Percentiles rank a stretch among this genome's conserved stretches.
These are phyloP conservation scores for Globisporangium splendens DNA, from an alignment of 352 stramenopile genomes.

Conservation along the genomic window DNA sequence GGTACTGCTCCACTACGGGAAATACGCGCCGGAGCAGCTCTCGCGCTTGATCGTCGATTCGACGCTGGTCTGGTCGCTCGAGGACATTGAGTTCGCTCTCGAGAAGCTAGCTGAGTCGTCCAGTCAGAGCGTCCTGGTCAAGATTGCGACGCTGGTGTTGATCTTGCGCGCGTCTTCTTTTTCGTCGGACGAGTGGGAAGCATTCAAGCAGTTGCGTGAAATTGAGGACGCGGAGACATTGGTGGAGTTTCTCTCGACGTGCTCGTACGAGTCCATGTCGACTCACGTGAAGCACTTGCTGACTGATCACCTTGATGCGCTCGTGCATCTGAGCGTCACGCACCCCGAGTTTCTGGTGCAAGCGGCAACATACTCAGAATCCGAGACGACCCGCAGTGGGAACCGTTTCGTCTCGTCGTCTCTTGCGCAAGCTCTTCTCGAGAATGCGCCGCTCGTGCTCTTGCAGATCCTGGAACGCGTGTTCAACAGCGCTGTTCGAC, in stretches of 20 bases:
- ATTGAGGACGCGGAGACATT: not conserved
- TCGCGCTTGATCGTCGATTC: slow-evolving; percentile 70
- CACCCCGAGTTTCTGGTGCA: slow-evolving; percentile 64
- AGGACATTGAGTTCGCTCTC: slow-evolving; percentile 67
- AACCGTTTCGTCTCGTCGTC: slow-evolving; percentile 32
- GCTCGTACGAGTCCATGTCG: slow-evolving; percentile 37
- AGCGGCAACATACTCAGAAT: slow-evolving; percentile 1
- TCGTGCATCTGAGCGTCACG: slow-evolving; percentile 52
- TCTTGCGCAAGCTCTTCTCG: slow-evolving; percentile 41
- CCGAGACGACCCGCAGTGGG: not conserved
- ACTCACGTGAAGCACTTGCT: slow-evolving; percentile 34
- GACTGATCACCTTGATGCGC: slow-evolving; percentile 35
- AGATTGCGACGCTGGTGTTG: slow-evolving; percentile 64
- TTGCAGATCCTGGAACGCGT: slow-evolving; percentile 54
- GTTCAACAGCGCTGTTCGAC: slow-evolving; percentile 44
- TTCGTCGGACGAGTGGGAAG: slow-evolving; percentile 25
- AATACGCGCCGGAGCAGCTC: slow-evolving; percentile 73
- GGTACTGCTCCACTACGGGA: slow-evolving; percentile 67
- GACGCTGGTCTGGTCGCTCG: slow-evolving; percentile 61
- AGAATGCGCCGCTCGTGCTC: slow-evolving; percentile 37
- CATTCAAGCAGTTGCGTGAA: slow-evolving; percentile 11
- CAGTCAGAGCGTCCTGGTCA: slow-evolving; percentile 47
- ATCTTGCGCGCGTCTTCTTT: slow-evolving; percentile 41
- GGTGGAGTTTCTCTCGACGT: slow-evolving; percentile 13
- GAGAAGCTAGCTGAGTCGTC: slow-evolving; percentile 44